Evolutionary conservation across 1,284 basidiomycete species (phyloP), one percentile per base, ranked within the genome.

Genomic region (Calocybe gambosa): DNA sequence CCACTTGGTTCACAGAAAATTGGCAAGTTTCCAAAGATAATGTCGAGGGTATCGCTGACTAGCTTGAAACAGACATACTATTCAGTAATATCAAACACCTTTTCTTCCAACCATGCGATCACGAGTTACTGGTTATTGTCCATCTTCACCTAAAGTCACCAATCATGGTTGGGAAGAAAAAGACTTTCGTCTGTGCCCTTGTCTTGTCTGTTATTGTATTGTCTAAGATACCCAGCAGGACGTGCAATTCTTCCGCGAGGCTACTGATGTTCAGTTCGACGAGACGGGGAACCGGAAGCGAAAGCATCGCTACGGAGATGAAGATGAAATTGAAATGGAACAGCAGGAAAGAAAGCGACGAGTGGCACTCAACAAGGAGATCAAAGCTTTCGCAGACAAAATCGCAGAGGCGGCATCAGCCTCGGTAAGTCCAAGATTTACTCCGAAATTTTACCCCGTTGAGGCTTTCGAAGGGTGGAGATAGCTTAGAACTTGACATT

Each of bases 81-180:
- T 99, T 98, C 73, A 88, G 82, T 70, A 99, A 99, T 65, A 88
- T 99, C 71, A 97, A 96, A 68, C 96, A 99, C 66, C 74, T 99
- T 19, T 97, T 99, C 73, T 99, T 98, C 80, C 96, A 98, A 63
- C 94, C 96, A 5, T 98, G 95, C 61, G 96, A 99, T 57, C 87
- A 93, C 58, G 96, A 99, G 66, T 72, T 99, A 38, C 78, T 98
- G 50, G 95, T 97, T 43, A 87, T 99, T 50, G 80, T 98, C 26
- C 96, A 99, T 63, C 69, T 97, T 45, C 92, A 99, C 64, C 77
- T 99, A 51, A 96, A 85, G 66, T 82, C 93, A 1, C 96, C 96
- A 2, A 99, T 99, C 65, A 94, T 99, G 79, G 89, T 99, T 56
- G 95, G 96, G 53, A 99, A 99, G 77, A 95, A 93, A 70, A 99